Evolutionary conservation across 208 protist species (phyloP).

Genomic region (Hexamita inflata): DNA sequence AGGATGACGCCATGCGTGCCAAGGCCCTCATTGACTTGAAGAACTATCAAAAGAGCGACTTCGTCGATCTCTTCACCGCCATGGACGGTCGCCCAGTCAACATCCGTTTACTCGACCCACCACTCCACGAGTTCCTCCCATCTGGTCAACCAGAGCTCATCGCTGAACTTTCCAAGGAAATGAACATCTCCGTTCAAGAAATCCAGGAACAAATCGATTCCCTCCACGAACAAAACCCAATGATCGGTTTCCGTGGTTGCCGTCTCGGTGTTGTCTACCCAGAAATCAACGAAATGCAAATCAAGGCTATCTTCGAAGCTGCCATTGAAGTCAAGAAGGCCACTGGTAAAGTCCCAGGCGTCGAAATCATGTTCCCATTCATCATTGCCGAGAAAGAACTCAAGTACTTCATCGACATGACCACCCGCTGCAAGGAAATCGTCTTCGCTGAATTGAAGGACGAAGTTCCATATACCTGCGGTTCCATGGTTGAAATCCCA

Average conservation of each 20-base stretch:
- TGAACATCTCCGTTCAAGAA: conserved; percentile 53
- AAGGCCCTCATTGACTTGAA: conserved; percentile 61
- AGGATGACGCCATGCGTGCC: conserved; percentile 51
- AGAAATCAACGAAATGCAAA: conserved; percentile 78
- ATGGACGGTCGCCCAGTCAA: conserved; percentile 66
- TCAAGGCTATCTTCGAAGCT: conserved; percentile 69
- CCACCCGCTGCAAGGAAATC: conserved; percentile 52
- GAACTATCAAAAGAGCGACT: conserved; percentile 65
- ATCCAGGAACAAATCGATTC: no score
- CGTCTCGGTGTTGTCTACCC: conserved; percentile 69
- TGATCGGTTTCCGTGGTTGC: conserved; percentile 75
- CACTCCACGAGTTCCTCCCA: conserved; percentile 78
- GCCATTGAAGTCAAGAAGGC: conserved; percentile 54
- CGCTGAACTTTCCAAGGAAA: conserved; percentile 53
- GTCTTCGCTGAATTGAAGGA: conserved; percentile 41
- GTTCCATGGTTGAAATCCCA: conserved; percentile 68
- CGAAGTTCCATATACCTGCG: conserved; percentile 60
- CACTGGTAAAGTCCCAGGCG: no score
- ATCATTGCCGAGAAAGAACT: conserved; percentile 64
- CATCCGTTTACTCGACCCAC: conserved; percentile 77
- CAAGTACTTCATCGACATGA: conserved; percentile 54
- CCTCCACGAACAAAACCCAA: conserved; percentile 72
- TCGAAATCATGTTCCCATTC: conserved; percentile 69
- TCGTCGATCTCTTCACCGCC: conserved; percentile 65
- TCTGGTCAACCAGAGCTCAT: conserved; percentile 30